These are phyloP conservation scores for Tuber borchii DNA, from an alignment of 495 filamentous ascomycete species.

Conservation along the genomic window DNA sequence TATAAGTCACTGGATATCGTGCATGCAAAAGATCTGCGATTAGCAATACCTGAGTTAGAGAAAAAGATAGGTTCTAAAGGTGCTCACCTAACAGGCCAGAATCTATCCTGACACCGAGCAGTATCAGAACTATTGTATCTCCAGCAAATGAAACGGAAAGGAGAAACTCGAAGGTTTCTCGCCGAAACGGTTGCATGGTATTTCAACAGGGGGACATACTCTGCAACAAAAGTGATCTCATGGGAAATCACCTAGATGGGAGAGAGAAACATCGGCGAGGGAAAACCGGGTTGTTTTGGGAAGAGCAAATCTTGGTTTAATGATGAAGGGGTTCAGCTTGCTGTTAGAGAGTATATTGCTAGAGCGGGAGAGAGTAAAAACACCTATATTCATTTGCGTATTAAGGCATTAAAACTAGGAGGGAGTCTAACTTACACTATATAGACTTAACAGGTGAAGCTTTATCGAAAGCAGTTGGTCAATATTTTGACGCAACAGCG, in stretches of 20 bases:
- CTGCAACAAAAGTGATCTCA: constrained; percentile 8
- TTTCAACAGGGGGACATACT: not conserved
- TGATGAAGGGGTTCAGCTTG: constrained; percentile 9
- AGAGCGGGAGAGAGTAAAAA: not conserved
- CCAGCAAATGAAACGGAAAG: no score
- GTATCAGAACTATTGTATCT: constrained; percentile 3
- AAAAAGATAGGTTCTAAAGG: constrained; percentile 5
- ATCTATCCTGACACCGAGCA: constrained; percentile 5
- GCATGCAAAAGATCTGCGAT: no score
- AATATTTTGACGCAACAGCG: no score
- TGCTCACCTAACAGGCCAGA: not conserved
- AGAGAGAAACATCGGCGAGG: constrained; percentile 7
- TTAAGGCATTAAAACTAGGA: not conserved
- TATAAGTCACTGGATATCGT: no score
- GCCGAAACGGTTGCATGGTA: not conserved
- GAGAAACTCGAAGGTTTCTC: no score
- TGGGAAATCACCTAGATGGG: constrained; percentile 5
- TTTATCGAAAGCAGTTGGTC: no score
- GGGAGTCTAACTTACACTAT: no score
- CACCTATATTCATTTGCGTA: not conserved
- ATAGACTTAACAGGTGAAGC: constrained; percentile 7
- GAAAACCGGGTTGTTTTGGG: not conserved
- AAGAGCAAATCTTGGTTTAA: constrained; percentile 13
- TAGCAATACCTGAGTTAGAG: not conserved
- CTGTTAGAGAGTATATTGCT: constrained; percentile 7